Percentiles rank a stretch among this genome's conserved stretches.
phyloP scores from a whole-genome alignment of 305 asterid genomes.

The Fraxinus albicans region DNA sequence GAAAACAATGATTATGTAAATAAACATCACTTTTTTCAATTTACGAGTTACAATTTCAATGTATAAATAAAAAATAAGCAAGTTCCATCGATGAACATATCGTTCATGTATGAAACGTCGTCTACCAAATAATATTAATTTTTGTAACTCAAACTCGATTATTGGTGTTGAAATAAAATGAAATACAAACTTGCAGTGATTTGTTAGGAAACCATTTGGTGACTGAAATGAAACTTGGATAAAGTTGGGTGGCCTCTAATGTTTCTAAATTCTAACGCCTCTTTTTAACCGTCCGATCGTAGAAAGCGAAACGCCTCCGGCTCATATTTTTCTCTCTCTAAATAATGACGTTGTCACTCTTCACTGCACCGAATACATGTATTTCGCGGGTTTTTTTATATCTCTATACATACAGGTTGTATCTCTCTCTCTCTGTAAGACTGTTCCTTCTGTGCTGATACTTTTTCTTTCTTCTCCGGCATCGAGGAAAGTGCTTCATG shows the following conservation, averaged over 20 bases:
- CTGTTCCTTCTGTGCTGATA: neutral
- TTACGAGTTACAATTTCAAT: neutral
- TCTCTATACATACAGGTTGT: constrained; percentile 29
- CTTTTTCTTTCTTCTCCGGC: constrained; percentile 33
- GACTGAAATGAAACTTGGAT: neutral
- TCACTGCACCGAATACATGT: constrained; percentile 23
- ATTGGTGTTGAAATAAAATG: neutral
- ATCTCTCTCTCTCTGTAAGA: constrained; percentile 15
- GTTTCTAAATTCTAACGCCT: neutral
- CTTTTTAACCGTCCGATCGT: constrained; percentile 26
- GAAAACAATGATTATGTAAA: neutral
- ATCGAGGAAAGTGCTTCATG: constrained; percentile 35
- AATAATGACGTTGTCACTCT: constrained; percentile 15
- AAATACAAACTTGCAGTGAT: no score
- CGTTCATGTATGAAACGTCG: neutral
- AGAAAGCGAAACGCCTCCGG: constrained; percentile 26
- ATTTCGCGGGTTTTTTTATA: constrained; percentile 40
- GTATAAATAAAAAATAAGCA: neutral
- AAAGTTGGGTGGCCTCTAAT: neutral
- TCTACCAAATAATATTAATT: neutral
- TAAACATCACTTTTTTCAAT: neutral
- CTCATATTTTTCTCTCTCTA: constrained; percentile 11
- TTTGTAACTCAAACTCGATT: neutral
- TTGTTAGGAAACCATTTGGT: neutral
- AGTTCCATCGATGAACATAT: neutral